Base-by-base conservation (phyloP, 192 early-diverging fungal genomes). In the Chytriomyces sp. region DNA sequence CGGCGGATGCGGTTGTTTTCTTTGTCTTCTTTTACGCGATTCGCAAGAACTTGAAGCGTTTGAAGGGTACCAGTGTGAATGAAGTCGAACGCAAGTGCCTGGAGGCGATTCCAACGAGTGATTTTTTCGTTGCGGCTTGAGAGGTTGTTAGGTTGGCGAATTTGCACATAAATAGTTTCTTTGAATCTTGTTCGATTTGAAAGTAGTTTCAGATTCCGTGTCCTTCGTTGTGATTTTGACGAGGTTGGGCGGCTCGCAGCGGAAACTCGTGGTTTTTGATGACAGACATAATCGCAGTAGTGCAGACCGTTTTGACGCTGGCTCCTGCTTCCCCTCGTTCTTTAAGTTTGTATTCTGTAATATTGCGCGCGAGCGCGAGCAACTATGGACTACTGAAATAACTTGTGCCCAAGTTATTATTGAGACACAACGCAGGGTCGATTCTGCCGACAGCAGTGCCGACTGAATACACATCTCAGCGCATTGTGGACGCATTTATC, bases 221-320 rank as follows among this genome's bases (percentile, higher is more conserved):
- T n/a, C n/a, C n/a, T n/a, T n/a, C n/a, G n/a, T n/a, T n/a, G n/a
- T n/a, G n/a, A n/a, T n/a, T n/a, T n/a, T n/a, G n/a, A n/a, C n/a
- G n/a, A n/a, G n/a, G n/a, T n/a, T n/a, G n/a, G 2, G 78, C 83
- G 0, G 73, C 74, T 6, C 77, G 17, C 26, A 87, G 49, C 2
- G 86, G 80, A 54, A 58, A 67, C 25, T 82, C 78, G 61, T 85
- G 83, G 49, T 75, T 84, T 60, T 70, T 82, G n/a, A 3, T 31
- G 5, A 38, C 14, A 36, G 6, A 38, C 36, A 62, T 38, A 62
- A 26, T 31, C 26, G 34, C n/a, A n/a, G n/a, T 41, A 22, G 38
- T 30, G 5, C 17, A 25, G 60, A 32, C 34, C 39, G 14, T 17
- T 33, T 25, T 28, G 31, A 37, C 37, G 26, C 54, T 64, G 41